Evolutionary conservation across 192 early-diverging fungal genomes (phyloP), one percentile per base, ranked within the genome.

Genomic region (Coemansia sp.): DNA sequence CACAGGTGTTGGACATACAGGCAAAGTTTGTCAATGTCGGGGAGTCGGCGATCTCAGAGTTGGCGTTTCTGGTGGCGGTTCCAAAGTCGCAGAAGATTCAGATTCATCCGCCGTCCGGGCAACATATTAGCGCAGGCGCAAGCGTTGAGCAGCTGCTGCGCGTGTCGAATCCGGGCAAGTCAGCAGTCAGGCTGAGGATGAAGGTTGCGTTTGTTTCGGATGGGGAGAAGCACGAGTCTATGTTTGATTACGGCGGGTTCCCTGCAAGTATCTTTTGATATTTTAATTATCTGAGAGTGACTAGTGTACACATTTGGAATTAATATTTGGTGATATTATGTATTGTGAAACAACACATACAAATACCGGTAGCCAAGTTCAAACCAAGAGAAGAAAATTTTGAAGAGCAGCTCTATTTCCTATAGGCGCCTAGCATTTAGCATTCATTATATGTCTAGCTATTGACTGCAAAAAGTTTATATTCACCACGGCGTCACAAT

Each of bases 11-110:
- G 46, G 84, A 84, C 48, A 81, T 96, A 37, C 82, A 82, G 5
- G 86, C 89, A 4, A 85, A 81, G 4, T 93, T 94, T 74, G 65
- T 74, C 38, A 95, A 93, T 64, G 54, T 78, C 15, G 83, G 84
- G 40, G 84, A 82, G 6, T 26, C 66, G 3, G 78, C 95, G 36
- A 40, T 82, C 3, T 78, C 74, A 17, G 86, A 86, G 20, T 57
- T 97, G 21, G 83, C 84, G 52, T 91, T 99, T 69, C 86, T 93
- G 74, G 95, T 94, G 11, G 97, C 97, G 0, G 96, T 99, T 12
- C 94, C 94, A 21, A 94, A 94, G 82, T 90, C 88, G 44, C 87
- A 96, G 60, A 88, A 90, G 75, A 82, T 98, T 53, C 87, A 89
- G 65, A 92, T 98, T 85, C 82, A 85, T 25, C 86, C 94, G 23